Evolutionary conservation across 1,139 yeast genomes (phyloP), one percentile per base, ranked within the genome.

Genomic region (Debaryomyces sp.): DNA sequence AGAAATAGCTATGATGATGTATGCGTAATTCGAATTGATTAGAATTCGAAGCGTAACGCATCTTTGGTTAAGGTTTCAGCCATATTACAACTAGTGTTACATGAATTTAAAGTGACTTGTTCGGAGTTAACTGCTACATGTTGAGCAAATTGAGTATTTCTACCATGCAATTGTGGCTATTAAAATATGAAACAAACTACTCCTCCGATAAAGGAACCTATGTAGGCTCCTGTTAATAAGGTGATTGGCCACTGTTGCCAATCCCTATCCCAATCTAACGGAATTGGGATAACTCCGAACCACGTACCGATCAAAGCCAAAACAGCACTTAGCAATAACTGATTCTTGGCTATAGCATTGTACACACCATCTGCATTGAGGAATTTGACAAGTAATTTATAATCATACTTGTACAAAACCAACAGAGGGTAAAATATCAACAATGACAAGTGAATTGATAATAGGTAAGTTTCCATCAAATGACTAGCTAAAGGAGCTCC

Each of bases 221-320:
- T 26, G 60, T 89, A 90, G 0, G 84, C 85, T 1, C 98, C 98
- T n/a, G 81, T 75, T 23, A 92, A 71, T 45, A 92, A 78, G 1
- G 98, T 92, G 50, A 90, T 81, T n/a, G 99, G 99, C 96, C 97
- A 94, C 50, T 77, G 80, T 67, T 94, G 99, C 99, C 99, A 94
- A 26, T 88, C 91, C 57, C 98, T 77, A 65, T 94, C 99, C 99
- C 99, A 94, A 66, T 94, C 99, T 50, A 94, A 76, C 0, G 98
- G 97, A 51, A 94, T 91, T 1, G 96, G 98, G 36, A 89, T 70
- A 5, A 95, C 97, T 9, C 98, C 97, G 2, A 90, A 59, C 98
- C 98, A 94, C 8, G 95, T 84, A 2, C 97, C 96, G 7, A 87
- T 58, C 38, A 85, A 70, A 0, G 85, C 77, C 35, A 84, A 78